phyloP scores from a whole-genome alignment of 176 grass and related monocot genomes.

The Oryza glumipatula region DNA sequence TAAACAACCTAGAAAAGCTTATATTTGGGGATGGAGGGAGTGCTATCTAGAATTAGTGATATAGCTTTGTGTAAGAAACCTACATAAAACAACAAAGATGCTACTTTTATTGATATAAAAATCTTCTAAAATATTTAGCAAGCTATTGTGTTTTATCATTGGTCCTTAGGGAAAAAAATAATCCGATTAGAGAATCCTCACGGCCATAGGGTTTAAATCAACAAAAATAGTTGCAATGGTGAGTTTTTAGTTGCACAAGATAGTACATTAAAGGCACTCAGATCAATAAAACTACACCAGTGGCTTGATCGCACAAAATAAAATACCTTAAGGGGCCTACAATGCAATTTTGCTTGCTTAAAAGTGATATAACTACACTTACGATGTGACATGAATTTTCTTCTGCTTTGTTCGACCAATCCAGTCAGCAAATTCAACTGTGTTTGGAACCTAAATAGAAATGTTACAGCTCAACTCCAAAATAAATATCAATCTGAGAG shows the following conservation, averaged over 20 bases:
- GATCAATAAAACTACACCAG: constrained; percentile 20
- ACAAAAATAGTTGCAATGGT: not conserved
- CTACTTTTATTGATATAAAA: not conserved
- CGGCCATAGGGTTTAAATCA: constrained; percentile 5
- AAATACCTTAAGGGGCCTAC: not conserved
- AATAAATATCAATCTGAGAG: constrained; percentile 1
- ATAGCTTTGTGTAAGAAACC: not conserved
- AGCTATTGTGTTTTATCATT: not conserved
- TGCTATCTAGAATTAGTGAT: too few species aligned
- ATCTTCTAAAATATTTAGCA: not conserved
- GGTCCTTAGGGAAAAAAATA: not conserved
- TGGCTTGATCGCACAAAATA: too few species aligned
- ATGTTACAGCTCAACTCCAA: constrained; percentile 34
- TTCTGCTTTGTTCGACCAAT: constrained; percentile 99
- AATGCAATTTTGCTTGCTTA: not conserved
- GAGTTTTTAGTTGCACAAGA: not conserved
- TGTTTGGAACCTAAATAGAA: constrained; percentile 79
- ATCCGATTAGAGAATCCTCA: constrained; percentile 6
- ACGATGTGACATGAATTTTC: constrained; percentile 89
- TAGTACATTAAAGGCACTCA: not conserved
- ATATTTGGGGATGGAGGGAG: too few species aligned
- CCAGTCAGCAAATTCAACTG: constrained; percentile 99
- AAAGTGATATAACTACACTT: constrained; percentile 40
- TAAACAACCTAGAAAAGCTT: too few species aligned
- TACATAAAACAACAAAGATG: not conserved